Conservation (phyloP, 2,329 filamentous ascomycete species). For the Camptophora hylomeconis region DNA sequence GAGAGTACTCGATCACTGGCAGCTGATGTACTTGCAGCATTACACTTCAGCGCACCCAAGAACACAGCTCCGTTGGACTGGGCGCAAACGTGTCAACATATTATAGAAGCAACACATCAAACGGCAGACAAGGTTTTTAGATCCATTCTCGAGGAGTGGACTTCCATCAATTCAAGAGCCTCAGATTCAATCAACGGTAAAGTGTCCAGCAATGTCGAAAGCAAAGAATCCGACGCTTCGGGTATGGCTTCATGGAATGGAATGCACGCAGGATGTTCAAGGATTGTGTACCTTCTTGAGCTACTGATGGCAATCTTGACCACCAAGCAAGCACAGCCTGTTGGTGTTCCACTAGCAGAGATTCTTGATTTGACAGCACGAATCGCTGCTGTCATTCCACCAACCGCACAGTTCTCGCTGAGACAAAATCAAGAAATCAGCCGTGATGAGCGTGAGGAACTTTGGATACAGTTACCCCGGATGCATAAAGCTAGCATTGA, state of each 20-base stretch:
- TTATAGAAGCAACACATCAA: slow-evolving; percentile 53
- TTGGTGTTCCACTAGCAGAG: slow-evolving; percentile 54
- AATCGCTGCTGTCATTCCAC: slow-evolving; percentile 51
- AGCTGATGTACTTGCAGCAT: slow-evolving; percentile 52
- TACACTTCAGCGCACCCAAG: slow-evolving; percentile 73
- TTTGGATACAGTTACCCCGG: slow-evolving; percentile 60
- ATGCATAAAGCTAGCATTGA: slow-evolving; percentile 61
- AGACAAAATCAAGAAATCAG: slow-evolving; percentile 60
- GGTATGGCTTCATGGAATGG: slow-evolving; percentile 60
- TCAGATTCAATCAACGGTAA: slow-evolving; percentile 24
- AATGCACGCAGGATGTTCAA: slow-evolving; percentile 58
- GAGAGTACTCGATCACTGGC: slow-evolving; percentile 43
- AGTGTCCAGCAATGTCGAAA: slow-evolving; percentile 25
- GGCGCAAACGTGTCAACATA: slow-evolving; percentile 50
- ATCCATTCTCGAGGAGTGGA: slow-evolving; percentile 69
- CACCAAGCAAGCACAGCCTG: slow-evolving; percentile 49
- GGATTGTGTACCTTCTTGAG: slow-evolving; percentile 52
- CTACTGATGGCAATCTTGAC: slow-evolving; percentile 52
- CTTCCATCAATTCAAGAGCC: slow-evolving; percentile 37
- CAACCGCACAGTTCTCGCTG: slow-evolving; percentile 27
- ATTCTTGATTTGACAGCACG: slow-evolving; percentile 58
- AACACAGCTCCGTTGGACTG: slow-evolving; percentile 66
- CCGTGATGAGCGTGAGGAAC: slow-evolving; percentile 66
- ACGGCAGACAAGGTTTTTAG: slow-evolving; percentile 68
- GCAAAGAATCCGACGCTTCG: slow-evolving; percentile 28